Evolutionary conservation across 2,329 filamentous ascomycete genomes (phyloP).

Genomic region (Blastomyces gilchristii): DNA sequence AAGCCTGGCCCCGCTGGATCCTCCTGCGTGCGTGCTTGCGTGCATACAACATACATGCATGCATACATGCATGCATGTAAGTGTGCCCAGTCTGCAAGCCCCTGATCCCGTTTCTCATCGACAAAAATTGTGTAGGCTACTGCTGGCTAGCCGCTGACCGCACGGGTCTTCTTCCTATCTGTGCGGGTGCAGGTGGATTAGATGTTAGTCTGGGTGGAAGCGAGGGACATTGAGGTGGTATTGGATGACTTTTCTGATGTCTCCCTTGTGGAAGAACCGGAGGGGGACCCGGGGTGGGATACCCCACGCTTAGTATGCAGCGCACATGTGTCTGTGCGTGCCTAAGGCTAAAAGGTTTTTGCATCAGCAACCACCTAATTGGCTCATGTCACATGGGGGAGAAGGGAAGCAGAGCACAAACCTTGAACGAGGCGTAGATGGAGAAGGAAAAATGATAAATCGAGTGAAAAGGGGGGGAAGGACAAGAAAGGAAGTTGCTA

Average conservation of each 20-base stretch:
- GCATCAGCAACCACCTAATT: background rate
- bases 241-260: background rate
- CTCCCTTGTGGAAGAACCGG: background rate
- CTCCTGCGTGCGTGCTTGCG: background rate
- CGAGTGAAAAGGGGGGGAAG: background rate
- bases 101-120: background rate
- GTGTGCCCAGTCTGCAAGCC: background rate
- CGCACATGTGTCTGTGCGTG: background rate
- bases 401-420: background rate
- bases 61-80: background rate
- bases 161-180: background rate
- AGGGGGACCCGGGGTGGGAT: background rate
- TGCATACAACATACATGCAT: background rate
- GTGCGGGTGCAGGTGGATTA: background rate
- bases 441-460: background rate
- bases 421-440: background rate
- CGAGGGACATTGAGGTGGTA: background rate
- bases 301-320: background rate
- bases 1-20: background rate
- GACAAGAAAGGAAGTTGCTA: background rate
- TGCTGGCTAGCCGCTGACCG: background rate
- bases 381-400: background rate
- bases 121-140: background rate
- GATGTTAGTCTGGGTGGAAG: background rate
- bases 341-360: background rate